Evolutionary conservation across 2,329 filamentous ascomycete genomes (phyloP).

Genomic region (Penicillium hordei): DNA sequence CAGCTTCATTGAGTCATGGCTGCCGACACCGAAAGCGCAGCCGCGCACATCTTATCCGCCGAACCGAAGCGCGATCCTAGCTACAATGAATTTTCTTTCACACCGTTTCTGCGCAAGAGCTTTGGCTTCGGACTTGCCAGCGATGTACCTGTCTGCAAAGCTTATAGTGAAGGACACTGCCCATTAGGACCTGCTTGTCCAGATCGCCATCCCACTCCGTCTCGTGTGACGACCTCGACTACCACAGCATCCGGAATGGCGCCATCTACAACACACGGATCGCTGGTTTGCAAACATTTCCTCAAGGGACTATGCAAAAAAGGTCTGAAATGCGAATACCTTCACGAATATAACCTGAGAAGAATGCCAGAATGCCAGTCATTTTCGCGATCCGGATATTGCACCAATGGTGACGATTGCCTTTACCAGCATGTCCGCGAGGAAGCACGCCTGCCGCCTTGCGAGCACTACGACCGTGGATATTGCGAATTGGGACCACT

Average conservation of each 20-base stretch:
- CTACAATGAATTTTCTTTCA: constrained; percentile 76
- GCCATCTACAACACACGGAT: constrained; percentile 46
- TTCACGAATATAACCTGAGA: constrained; percentile 97
- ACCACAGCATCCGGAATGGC: constrained; percentile 45
- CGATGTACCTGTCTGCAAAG: constrained; percentile 78
- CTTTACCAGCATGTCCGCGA: constrained; percentile 88
- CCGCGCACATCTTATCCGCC: constrained; percentile 37
- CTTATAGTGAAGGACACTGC: constrained; percentile 82
- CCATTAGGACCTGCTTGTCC: constrained; percentile 80
- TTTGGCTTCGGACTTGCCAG: constrained; percentile 81
- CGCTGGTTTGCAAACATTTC: constrained; percentile 97
- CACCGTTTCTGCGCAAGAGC: constrained; percentile 76
- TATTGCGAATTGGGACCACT: constrained; percentile 88
- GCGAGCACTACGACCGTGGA: constrained; percentile 88
- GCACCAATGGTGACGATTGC: constrained; percentile 95
- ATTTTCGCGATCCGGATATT: constrained; percentile 89
- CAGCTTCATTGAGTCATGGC: constrained; percentile 27
- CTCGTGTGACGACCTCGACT: constrained; percentile 44
- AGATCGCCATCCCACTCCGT: constrained; percentile 69
- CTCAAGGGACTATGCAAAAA: constrained; percentile 97
- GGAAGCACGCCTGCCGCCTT: constrained; percentile 73
- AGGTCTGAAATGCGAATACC: constrained; percentile 92
- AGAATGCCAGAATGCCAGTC: constrained; percentile 99
- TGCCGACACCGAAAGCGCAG: constrained; percentile 34
- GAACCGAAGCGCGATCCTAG: constrained; percentile 38